Evolutionary conservation across 495 filamentous ascomycete species (phyloP).

Genomic region (Penicillium canescens): DNA sequence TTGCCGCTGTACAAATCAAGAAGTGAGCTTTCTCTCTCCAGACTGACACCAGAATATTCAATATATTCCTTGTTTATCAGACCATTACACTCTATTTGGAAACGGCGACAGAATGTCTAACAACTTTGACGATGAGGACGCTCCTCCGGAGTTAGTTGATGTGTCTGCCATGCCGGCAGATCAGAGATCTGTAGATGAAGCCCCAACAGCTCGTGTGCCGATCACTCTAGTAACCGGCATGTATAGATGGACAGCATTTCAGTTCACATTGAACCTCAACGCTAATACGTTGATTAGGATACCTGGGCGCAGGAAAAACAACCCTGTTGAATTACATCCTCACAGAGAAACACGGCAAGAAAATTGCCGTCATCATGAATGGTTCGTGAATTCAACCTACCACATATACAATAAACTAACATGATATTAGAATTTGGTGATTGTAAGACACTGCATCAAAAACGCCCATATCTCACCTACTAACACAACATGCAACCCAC

Average conservation of each 20-base stretch:
- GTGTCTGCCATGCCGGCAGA: slow-evolving; percentile 38
- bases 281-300: slow-evolving; percentile 47
- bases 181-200: slow-evolving; percentile 18
- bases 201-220: slow-evolving; percentile 63
- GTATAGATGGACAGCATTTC: slow-evolving; percentile 4
- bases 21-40: background rate
- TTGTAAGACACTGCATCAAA: slow-evolving; percentile 55
- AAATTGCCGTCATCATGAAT: slow-evolving; percentile 96
- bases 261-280: background rate
- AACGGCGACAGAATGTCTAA: slow-evolving; percentile 21
- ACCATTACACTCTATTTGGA: background rate
- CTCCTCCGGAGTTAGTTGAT: slow-evolving; percentile 72
- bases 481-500: slow-evolving; percentile 3
- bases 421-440: slow-evolving; percentile 81
- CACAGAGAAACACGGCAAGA: slow-evolving; percentile 91
- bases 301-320: slow-evolving; percentile 93
- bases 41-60: no score
- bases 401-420: slow-evolving; percentile 14
- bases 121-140: slow-evolving; percentile 67
- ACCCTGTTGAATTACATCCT: slow-evolving; percentile 95
- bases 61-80: background rate
- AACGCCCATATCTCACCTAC: background rate
- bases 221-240: slow-evolving; percentile 93
- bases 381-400: slow-evolving; percentile 46
- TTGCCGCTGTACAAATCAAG: background rate